Evolutionary conservation across 306 rosid species (phyloP).

Genomic region (Cucumis hystrix): DNA sequence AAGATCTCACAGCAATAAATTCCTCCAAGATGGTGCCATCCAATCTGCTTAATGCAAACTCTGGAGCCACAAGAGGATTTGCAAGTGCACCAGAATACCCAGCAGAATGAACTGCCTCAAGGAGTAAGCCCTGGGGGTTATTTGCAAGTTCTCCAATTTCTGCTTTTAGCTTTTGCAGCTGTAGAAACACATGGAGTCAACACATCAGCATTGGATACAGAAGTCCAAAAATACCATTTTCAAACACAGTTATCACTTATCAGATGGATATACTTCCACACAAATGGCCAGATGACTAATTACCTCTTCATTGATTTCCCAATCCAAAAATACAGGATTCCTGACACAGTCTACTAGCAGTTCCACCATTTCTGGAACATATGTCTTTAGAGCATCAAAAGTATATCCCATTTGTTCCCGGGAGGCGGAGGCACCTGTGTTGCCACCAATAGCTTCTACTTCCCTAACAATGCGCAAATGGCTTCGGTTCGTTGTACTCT

Average conservation of each 20-base stretch:
- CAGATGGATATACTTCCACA: background rate
- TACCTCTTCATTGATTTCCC: constrained; percentile 99
- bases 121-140: constrained; percentile 85
- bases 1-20: constrained; percentile 66
- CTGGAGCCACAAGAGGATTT: constrained; percentile 87
- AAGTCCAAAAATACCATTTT: background rate
- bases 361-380: constrained; percentile 92
- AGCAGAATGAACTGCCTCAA: constrained; percentile 93
- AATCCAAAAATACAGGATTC: constrained; percentile 86
- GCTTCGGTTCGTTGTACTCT: constrained; percentile 84
- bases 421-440: constrained; percentile 80
- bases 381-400: constrained; percentile 80
- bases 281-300: background rate
- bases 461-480: constrained; percentile 92
- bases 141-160: constrained; percentile 69
- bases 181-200: constrained; percentile 10
- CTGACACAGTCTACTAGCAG: constrained; percentile 72
- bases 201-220: background rate
- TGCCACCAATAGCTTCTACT: constrained; percentile 90
- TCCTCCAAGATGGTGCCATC: constrained; percentile 55
- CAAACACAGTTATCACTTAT: background rate
- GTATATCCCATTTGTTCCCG: constrained; percentile 97
- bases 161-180: constrained; percentile 68
- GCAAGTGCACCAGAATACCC: constrained; percentile 89
- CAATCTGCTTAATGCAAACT: constrained; percentile 51